Percentiles rank a stretch among this genome's conserved stretches.
These are phyloP conservation scores for Suillus subalutaceus DNA, from an alignment of 768 basidiomycete genomes.

Conservation along the genomic window DNA sequence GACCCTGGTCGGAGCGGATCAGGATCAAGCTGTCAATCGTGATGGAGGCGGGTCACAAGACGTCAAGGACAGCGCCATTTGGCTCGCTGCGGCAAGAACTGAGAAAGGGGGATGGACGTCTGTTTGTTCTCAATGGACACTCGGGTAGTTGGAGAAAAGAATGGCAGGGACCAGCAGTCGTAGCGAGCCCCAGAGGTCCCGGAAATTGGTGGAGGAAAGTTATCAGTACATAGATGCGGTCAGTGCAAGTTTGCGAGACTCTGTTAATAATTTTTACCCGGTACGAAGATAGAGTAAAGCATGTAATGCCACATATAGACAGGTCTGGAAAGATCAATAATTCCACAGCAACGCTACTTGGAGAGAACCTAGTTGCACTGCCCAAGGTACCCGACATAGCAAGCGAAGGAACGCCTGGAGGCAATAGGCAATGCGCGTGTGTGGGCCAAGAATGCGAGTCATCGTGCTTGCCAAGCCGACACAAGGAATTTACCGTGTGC, in stretches of 20 bases:
- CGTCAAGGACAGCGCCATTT: conserved; percentile 14
- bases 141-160: conserved; percentile 13
- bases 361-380: not conserved
- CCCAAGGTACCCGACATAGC: not conserved
- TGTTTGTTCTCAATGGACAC: conserved; percentile 16
- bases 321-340: not conserved
- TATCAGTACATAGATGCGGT: not conserved
- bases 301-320: not conserved
- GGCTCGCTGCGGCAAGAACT: conserved; percentile 18
- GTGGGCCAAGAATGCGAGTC: not conserved
- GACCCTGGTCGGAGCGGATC: conserved; percentile 14
- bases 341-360: not conserved
- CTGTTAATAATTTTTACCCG: not conserved
- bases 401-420: not conserved
- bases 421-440: not conserved
- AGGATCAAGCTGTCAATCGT: not conserved
- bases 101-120: conserved; percentile 15
- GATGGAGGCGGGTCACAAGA: not conserved
- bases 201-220: conserved; percentile 14
- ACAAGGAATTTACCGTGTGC: not conserved
- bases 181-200: conserved; percentile 9
- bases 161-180: conserved; percentile 13
- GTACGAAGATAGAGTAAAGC: not conserved
- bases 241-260: not conserved
- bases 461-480: not conserved